Evolutionary conservation across 176 grass and related monocot species (phyloP).

Genomic region (Musa acuminata): DNA sequence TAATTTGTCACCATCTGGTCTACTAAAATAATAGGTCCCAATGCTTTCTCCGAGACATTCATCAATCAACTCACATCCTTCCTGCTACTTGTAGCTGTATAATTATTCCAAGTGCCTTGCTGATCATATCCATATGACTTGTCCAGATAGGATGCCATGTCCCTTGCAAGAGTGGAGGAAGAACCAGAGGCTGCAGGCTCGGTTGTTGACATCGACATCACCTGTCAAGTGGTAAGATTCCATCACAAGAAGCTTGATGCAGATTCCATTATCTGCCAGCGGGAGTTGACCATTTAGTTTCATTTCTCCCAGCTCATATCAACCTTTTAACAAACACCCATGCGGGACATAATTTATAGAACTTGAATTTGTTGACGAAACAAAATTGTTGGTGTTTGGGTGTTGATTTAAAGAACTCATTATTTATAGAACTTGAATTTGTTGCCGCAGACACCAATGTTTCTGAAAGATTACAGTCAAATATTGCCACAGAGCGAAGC

Average conservation of each 20-base stretch:
- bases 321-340: no score
- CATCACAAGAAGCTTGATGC: not conserved
- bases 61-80: no score
- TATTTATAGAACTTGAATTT: no score
- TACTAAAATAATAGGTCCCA: no score
- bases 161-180: not conserved
- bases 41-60: no score
- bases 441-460: no score
- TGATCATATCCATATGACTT: not conserved
- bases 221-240: not conserved
- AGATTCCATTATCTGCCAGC: not conserved
- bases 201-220: not conserved
- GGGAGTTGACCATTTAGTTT: not conserved
- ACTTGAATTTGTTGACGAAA: not conserved
- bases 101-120: not conserved
- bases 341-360: not conserved
- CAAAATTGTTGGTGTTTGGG: not conserved
- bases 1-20: no score
- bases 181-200: conserved; percentile 1
- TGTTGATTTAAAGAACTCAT: no score
- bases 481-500: no score
- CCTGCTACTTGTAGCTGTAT: no score
- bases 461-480: no score
- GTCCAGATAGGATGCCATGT: not conserved
- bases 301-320: not conserved